These are phyloP conservation scores for Phytophthora rubi DNA, from an alignment of 352 stramenopile species.

Conservation along the genomic window DNA sequence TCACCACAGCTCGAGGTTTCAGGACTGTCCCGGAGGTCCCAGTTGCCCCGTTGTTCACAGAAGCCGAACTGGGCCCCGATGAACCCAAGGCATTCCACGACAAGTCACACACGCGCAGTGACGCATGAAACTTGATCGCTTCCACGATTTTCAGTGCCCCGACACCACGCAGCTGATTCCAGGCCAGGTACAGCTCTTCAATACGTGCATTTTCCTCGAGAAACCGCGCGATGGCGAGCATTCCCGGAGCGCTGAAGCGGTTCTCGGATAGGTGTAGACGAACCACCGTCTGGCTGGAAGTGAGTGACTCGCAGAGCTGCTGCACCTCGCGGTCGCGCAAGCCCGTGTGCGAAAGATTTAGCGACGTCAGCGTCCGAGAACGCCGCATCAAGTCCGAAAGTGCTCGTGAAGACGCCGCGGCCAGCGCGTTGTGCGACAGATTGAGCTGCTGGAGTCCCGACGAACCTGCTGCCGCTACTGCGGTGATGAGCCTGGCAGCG, in stretches of 20 bases:
- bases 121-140: slow-evolving; percentile 75
- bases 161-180: slow-evolving; percentile 75
- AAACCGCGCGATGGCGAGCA: slow-evolving; percentile 72
- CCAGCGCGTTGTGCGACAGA: slow-evolving; percentile 67
- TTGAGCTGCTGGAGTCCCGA: slow-evolving; percentile 63
- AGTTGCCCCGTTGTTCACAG: neutral
- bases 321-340: slow-evolving; percentile 66
- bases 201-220: slow-evolving; percentile 79
- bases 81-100: slow-evolving; percentile 81
- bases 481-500: slow-evolving; percentile 57
- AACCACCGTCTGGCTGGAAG: slow-evolving; percentile 71
- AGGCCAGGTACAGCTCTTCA: slow-evolving; percentile 79
- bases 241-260: slow-evolving; percentile 61
- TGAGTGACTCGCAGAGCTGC: slow-evolving; percentile 77
- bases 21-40: slow-evolving; percentile 20
- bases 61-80: slow-evolving; percentile 18
- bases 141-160: slow-evolving; percentile 79
- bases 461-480: slow-evolving; percentile 25
- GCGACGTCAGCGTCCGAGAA: slow-evolving; percentile 58
- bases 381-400: slow-evolving; percentile 47
- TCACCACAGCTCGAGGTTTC: slow-evolving; percentile 52
- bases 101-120: slow-evolving; percentile 71
- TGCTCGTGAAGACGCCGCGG: slow-evolving; percentile 42
- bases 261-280: slow-evolving; percentile 81
- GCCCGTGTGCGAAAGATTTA: slow-evolving; percentile 75